phyloP scores from a whole-genome alignment of 164 flowering plant species.

The Piper longum region DNA sequence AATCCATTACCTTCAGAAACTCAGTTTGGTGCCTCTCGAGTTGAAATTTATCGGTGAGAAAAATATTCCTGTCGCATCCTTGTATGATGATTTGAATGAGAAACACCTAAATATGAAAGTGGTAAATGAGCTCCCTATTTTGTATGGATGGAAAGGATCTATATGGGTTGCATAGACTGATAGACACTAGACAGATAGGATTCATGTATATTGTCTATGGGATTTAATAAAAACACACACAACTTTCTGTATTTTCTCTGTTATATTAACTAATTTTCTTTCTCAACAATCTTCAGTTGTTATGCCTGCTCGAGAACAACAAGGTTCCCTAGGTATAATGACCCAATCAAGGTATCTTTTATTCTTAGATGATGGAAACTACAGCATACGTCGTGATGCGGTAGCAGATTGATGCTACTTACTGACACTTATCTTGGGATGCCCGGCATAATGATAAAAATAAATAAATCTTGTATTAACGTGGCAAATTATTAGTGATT shows the following conservation, averaged over 20 bases:
- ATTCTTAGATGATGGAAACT: not conserved
- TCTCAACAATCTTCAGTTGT: conserved; percentile 38
- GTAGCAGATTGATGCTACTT: not conserved
- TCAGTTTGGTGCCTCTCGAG: conserved; percentile 55
- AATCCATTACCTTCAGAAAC: conserved; percentile 44
- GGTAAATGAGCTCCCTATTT: too few species aligned
- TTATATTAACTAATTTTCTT: not conserved
- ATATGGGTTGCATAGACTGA: too few species aligned
- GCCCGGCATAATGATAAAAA: not conserved
- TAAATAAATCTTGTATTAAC: not conserved
- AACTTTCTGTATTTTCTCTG: not conserved
- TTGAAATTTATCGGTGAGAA: conserved; percentile 79
- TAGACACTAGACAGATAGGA: too few species aligned
- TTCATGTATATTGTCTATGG: not conserved
- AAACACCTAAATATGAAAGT: not conserved
- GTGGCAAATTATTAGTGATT: not conserved
- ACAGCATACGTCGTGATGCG: not conserved
- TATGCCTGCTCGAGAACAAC: conserved; percentile 43
- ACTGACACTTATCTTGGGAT: not conserved
- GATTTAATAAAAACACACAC: not conserved
- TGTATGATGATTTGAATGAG: not conserved
- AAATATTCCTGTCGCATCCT: too few species aligned
- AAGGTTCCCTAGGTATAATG: conserved; percentile 93
- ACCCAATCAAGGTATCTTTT: conserved; percentile 64
- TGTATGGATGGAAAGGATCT: too few species aligned